Evolutionary conservation across 768 basidiomycete species (phyloP).

Genomic region (Lentinula sp.): DNA sequence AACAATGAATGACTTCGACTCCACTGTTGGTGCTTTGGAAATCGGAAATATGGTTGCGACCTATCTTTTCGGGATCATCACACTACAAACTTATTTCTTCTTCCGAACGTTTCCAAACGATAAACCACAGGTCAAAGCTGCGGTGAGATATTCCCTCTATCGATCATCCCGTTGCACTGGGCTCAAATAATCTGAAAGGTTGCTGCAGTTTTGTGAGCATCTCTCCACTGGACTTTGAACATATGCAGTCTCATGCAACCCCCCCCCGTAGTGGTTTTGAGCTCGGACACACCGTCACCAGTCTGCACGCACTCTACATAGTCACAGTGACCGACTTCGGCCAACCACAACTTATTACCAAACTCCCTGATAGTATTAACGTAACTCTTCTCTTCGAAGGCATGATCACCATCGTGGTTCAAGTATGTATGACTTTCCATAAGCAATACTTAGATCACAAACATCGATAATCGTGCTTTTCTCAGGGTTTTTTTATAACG

Average conservation of each 20-base stretch:
- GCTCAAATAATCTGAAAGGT: not conserved
- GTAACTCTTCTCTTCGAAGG: not conserved
- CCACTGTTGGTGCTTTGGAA: not conserved
- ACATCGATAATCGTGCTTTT: not conserved
- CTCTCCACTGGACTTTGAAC: not conserved
- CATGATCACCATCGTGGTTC: not conserved
- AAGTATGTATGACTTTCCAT: not conserved
- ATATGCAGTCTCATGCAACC: not conserved
- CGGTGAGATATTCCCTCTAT: not conserved
- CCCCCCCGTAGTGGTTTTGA: not conserved
- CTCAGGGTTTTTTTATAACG: not conserved
- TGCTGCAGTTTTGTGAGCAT: not conserved
- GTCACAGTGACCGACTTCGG: not conserved
- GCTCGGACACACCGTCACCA: not conserved
- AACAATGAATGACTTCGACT: not conserved
- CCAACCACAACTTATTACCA: not conserved
- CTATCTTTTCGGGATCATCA: not conserved
- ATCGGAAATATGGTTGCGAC: not conserved
- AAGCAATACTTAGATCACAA: not conserved
- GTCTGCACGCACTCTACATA: not conserved
- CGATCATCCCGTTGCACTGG: not conserved
- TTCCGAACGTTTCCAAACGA: not conserved
- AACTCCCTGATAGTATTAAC: not conserved
- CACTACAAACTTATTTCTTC: not conserved
- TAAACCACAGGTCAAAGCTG: not conserved